Conservation (phyloP, 2,329 filamentous ascomycete species). For the Graphilbum sp. region DNA sequence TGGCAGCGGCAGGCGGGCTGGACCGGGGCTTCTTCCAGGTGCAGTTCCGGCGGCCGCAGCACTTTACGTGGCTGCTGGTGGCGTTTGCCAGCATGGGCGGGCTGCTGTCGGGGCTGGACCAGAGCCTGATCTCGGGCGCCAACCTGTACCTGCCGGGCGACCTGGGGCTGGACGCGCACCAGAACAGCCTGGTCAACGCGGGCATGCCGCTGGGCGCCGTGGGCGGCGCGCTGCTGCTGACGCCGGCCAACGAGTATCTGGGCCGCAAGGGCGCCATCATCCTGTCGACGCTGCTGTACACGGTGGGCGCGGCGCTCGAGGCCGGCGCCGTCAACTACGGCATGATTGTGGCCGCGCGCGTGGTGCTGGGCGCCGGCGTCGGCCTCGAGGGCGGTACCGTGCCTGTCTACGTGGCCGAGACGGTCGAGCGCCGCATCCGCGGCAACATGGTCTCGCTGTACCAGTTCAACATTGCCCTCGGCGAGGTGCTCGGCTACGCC, state of each 20-base stretch:
- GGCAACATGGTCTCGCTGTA: conserved; percentile 61
- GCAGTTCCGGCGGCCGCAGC: conserved; percentile 21
- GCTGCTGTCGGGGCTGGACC: conserved; percentile 54
- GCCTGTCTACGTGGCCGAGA: conserved; percentile 59
- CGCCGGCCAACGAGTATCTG: conserved; percentile 49
- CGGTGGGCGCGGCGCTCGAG: conserved; percentile 50
- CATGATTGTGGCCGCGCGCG: conserved; percentile 53
- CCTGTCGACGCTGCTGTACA: conserved; percentile 53
- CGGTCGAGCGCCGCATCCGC: conserved; percentile 47
- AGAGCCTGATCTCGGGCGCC: conserved; percentile 56
- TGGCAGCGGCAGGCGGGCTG: conserved; percentile 3
- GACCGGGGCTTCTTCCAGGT: conserved; percentile 16
- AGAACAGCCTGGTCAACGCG: conserved; percentile 51
- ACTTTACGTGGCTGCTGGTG: conserved; percentile 53
- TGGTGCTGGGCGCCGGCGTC: conserved; percentile 54
- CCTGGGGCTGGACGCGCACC: conserved; percentile 33
- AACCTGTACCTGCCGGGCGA: conserved; percentile 48
- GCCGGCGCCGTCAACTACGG: conserved; percentile 52
- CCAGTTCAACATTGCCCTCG: conserved; percentile 61
- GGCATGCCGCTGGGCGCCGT: conserved; percentile 59
- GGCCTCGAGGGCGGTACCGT: conserved; percentile 61
- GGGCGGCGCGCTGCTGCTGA: conserved; percentile 49
- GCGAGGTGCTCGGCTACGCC: conserved; percentile 57
- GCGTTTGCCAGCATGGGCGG: conserved; percentile 63
- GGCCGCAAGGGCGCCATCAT: conserved; percentile 54